Evolutionary conservation across 1,284 basidiomycete genomes (phyloP).

Genomic region (Sanghuangporus weigelae): DNA sequence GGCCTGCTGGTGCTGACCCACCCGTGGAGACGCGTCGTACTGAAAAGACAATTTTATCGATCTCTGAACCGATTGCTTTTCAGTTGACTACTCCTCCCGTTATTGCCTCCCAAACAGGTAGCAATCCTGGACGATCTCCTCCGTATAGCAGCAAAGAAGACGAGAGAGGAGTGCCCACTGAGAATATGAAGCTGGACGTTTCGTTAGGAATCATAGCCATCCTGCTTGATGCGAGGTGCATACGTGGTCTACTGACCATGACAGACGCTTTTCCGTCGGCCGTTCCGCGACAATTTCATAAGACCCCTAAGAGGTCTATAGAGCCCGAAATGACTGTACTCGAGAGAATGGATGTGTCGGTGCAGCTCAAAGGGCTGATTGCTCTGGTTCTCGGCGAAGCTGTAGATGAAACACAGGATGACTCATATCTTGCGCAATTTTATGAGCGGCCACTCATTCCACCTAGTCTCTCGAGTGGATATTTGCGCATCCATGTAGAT

Average conservation of each 20-base stretch:
- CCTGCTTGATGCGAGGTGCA: conserved; percentile 46
- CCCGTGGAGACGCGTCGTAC: conserved; percentile 4
- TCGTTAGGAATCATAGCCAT: conserved; percentile 46
- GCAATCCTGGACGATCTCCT: conserved; percentile 5
- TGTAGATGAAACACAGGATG: neutral
- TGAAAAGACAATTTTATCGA: conserved; percentile 38
- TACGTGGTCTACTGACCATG: conserved; percentile 42
- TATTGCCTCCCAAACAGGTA: conserved; percentile 6
- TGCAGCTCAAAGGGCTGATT: conserved; percentile 45
- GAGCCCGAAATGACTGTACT: conserved; percentile 24
- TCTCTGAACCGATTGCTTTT: conserved; percentile 51
- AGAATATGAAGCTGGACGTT: conserved; percentile 30
- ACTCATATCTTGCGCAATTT: conserved; percentile 33
- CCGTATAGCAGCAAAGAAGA: conserved; percentile 19
- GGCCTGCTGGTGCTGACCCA: conserved; percentile 14
- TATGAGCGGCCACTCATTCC: conserved; percentile 54
- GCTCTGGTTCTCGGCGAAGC: conserved; percentile 35
- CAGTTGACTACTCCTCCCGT: conserved; percentile 38
- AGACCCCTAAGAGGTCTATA: neutral
- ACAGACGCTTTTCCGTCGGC: conserved; percentile 28
- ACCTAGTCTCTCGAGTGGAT: conserved; percentile 43
- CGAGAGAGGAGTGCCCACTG: neutral
- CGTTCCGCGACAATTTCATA: neutral
- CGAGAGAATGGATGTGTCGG: conserved; percentile 31
- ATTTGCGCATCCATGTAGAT: conserved; percentile 56